phyloP scores from a whole-genome alignment of 148 eudicot species.

The Fagopyrum esculentum region DNA sequence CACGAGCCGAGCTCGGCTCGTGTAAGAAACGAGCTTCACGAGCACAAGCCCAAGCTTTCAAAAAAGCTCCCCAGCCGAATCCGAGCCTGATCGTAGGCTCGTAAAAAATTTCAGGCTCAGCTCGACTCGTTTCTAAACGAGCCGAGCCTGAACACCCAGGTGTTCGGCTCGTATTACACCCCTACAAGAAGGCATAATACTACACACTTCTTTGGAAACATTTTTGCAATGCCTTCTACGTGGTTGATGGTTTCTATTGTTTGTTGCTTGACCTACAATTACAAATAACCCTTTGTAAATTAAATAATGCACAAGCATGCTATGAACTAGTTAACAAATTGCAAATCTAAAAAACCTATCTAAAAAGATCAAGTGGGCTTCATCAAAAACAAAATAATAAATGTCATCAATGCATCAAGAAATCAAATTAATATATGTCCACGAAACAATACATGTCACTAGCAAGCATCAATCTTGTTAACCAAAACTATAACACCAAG shows the following conservation, averaged over 20 bases:
- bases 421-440: neutral
- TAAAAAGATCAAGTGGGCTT: neutral
- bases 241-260: conserved; percentile 73
- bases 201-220: conserved; percentile 94
- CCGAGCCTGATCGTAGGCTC: no score
- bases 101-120: no score
- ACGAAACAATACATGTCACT: neutral
- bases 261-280: conserved; percentile 91
- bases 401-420: neutral
- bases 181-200: conserved; percentile 58
- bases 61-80: no score
- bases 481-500: neutral
- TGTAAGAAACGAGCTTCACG: no score
- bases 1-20: no score
- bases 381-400: neutral
- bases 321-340: neutral
- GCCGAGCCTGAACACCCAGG: no score
- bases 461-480: neutral
- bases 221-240: conserved; percentile 72
- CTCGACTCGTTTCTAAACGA: no score
- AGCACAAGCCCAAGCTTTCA: no score
- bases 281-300: neutral
- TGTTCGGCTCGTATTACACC: no score
- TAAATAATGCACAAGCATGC: neutral
- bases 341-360: neutral